Base-by-base conservation (phyloP, 1,284 basidiomycete species). In the Coniferiporia sulphurascens region DNA sequence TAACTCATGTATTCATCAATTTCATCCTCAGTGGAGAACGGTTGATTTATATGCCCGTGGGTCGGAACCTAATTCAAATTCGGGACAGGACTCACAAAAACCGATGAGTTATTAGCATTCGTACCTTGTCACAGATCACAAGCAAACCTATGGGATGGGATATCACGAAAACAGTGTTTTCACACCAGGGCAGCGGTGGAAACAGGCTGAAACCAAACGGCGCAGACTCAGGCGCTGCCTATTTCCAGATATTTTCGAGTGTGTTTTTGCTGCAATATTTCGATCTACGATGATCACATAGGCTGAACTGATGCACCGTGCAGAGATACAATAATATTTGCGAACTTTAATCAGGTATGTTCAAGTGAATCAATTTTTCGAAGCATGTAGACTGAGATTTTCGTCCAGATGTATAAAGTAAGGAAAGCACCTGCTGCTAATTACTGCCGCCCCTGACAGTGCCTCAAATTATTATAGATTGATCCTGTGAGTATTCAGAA, bases 91-190 rank as follows among this genome's bases (percentile, higher is more conserved):
- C 57, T 17, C 60, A 27, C 32, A n/a, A 9, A 9, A 12, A 10
- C 51, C 41, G 34, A 55, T 32, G 45, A 13, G 9, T 35, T 56
- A 13, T 45, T 43, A 80, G 75, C 78, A 81, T 66, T 78, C 82
- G 13, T 86, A 84, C 68, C 84, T 86, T 66, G 82, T 79, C 43
- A 82, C 82, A 21, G 84, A 86, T 63, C 84, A 86, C 65, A 79
- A 76, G 62, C 84, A 86, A 63, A 72, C 75, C 9, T 76, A 78
- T 34, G 79, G 79, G 65, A 59, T 65, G 51, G 41, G 68, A 12
- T 60, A 63, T 46, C 57, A 62, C 8, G 65, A 66, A 43, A 49
- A 64, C 55, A 62, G 65, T 45, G 63, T 63, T 17, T 63, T 61
- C 34, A 61, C 62, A 1, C 52, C 65, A 13, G 64, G 50, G 12